Conservation (phyloP, 805 yeast genomes). For the Schwanniomyces occidentalis region DNA sequence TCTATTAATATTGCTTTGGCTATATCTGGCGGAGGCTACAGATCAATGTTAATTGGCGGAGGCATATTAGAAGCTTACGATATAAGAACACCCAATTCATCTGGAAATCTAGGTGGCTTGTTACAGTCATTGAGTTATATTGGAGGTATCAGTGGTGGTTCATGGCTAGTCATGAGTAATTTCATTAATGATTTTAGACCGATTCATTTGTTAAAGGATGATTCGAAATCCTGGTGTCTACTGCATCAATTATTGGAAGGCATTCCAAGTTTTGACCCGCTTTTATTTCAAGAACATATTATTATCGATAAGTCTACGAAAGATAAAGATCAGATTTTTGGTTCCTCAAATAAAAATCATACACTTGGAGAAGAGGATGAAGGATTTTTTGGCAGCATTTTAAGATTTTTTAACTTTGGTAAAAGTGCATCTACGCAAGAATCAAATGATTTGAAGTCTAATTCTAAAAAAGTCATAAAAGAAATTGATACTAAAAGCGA, state of each 20-base stretch:
- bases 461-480: too few species aligned
- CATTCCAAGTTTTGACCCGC: slow-evolving; percentile 51
- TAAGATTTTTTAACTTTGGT: neutral
- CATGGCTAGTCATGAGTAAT: slow-evolving; percentile 61
- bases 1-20: slow-evolving; percentile 39
- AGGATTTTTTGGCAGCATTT: neutral
- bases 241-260: slow-evolving; percentile 55
- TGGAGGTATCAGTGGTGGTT: slow-evolving; percentile 71
- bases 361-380: neutral
- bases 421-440: too few species aligned
- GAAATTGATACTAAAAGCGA: too few species aligned
- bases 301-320: too few species aligned
- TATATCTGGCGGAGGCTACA: slow-evolving; percentile 54
- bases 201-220: slow-evolving; percentile 19
- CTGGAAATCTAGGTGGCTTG: slow-evolving; percentile 46
- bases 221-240: slow-evolving; percentile 40
- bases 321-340: too few species aligned
- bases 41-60: slow-evolving; percentile 61
- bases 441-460: too few species aligned
- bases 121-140: slow-evolving; percentile 57
- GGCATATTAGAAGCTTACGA: slow-evolving; percentile 58
- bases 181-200: slow-evolving; percentile 32
- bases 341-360: neutral
- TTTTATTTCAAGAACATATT: neutral
- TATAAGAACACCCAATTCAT: slow-evolving; percentile 36